Percentiles rank a stretch among this genome's conserved stretches.
Conservation (phyloP, 2,329 filamentous ascomycete genomes). For the Sporothrix schenckii region DNA sequence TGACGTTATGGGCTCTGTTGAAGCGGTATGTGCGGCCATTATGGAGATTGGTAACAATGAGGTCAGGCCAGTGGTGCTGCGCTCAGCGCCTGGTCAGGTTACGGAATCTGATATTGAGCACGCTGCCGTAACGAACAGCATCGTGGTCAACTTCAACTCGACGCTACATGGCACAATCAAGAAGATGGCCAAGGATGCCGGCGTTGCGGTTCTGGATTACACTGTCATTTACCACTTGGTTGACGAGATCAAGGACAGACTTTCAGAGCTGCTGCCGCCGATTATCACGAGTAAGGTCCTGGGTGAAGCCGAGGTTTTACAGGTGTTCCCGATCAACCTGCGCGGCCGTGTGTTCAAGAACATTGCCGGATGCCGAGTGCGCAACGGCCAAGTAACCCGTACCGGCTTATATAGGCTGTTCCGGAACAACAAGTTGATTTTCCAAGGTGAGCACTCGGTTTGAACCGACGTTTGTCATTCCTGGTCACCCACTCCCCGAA, state of each 20-base stretch:
- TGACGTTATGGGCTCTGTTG: slow-evolving; percentile 90
- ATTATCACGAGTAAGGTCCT: slow-evolving; percentile 69
- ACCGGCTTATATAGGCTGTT: slow-evolving; percentile 70
- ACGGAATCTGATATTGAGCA: slow-evolving; percentile 88
- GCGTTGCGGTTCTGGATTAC: slow-evolving; percentile 79
- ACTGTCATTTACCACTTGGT: slow-evolving; percentile 82
- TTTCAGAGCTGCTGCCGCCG: slow-evolving; percentile 72
- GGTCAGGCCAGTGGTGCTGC: slow-evolving; percentile 74
- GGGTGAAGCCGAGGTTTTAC: slow-evolving; percentile 84
- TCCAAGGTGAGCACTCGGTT: slow-evolving; percentile 67
- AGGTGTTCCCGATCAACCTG: slow-evolving; percentile 82
- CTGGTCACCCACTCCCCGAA: slow-evolving; percentile 11
- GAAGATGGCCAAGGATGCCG: slow-evolving; percentile 67
- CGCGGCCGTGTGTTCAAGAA: slow-evolving; percentile 70
- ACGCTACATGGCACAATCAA: slow-evolving; percentile 67
- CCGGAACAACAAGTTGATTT: slow-evolving; percentile 70
- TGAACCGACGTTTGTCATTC: not conserved
- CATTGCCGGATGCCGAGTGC: slow-evolving; percentile 85
- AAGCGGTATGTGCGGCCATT: slow-evolving; percentile 81
- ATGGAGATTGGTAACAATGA: slow-evolving; percentile 81
- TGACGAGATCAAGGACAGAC: slow-evolving; percentile 68
- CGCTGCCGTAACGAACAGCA: slow-evolving; percentile 73
- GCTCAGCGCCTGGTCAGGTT: slow-evolving; percentile 75
- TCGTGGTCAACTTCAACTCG: slow-evolving; percentile 86
- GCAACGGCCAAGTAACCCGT: slow-evolving; percentile 73